Percentiles rank a stretch among this genome's conserved stretches.
Conservation (phyloP, 805 yeast genomes). For the Jamesozyma spencerorum region DNA sequence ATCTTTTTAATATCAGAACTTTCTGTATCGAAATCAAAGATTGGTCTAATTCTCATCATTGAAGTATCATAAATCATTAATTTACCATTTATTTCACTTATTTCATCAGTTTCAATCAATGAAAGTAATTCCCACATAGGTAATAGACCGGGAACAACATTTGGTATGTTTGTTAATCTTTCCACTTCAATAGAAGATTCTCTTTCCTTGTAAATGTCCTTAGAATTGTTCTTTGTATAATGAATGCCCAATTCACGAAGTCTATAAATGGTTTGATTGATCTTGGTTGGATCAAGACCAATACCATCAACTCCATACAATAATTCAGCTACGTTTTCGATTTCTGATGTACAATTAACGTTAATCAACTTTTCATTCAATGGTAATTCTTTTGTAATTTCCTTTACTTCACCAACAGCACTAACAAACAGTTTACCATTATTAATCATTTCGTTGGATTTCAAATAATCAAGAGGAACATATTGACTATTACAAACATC, state of each 20-base stretch:
- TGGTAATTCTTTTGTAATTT: neutral
- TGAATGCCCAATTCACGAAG: conserved; percentile 11
- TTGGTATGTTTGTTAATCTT: conserved; percentile 26
- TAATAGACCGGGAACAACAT: conserved; percentile 42
- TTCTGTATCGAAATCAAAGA: conserved; percentile 18
- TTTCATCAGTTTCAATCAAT: conserved; percentile 27
- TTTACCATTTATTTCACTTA: conserved; percentile 17
- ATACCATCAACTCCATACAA: conserved; percentile 33
- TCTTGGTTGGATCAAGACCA: conserved; percentile 11
- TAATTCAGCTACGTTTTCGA: conserved; percentile 29
- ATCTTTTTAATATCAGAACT: conserved; percentile 17
- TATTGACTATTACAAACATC: conserved; percentile 44
- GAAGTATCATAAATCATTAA: conserved; percentile 20
- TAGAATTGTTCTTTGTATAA: conserved; percentile 5
- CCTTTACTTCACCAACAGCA: conserved; percentile 2
- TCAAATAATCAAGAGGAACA: conserved; percentile 20
- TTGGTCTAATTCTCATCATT: conserved; percentile 20
- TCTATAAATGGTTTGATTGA: neutral
- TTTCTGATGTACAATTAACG: neutral
- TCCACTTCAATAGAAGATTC: no score
- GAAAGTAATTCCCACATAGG: conserved; percentile 40
- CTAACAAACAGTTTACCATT: conserved; percentile 23
- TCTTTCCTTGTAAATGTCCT: neutral
- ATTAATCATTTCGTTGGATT: conserved; percentile 10
- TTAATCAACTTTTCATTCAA: conserved; percentile 5